These are phyloP conservation scores for Fusarium nelsonii DNA, from an alignment of 2,329 filamentous ascomycete species.

Conservation along the genomic window DNA sequence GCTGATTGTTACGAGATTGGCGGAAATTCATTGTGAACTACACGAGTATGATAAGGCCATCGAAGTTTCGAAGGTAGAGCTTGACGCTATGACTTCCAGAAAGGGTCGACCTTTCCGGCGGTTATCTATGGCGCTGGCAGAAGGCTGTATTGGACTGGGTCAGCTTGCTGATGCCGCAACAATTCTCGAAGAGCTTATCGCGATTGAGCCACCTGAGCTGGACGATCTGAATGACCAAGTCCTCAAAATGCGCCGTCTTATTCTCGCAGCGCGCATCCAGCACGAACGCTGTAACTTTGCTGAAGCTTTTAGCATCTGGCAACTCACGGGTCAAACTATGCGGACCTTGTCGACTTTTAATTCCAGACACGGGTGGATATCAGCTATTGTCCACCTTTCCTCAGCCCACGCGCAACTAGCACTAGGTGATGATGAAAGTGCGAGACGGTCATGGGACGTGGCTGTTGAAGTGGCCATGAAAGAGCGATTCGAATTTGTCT, in stretches of 20 bases:
- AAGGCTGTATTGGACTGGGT: conserved; percentile 44
- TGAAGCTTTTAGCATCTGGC: conserved; percentile 44
- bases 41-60: conserved; percentile 42
- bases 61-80: conserved; percentile 41
- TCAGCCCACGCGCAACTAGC: conserved; percentile 48
- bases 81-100: conserved; percentile 31
- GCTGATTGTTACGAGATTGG: conserved; percentile 47
- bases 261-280: conserved; percentile 44
- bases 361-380: conserved; percentile 41
- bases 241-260: conserved; percentile 48
- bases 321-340: conserved; percentile 33
- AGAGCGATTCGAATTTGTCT: conserved; percentile 50
- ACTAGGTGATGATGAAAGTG: conserved; percentile 30
- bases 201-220: conserved; percentile 40
- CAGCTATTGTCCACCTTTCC: conserved; percentile 48
- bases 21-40: conserved; percentile 50
- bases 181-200: conserved; percentile 28
- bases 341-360: conserved; percentile 42
- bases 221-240: conserved; percentile 52
- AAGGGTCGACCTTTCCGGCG: conserved; percentile 44
- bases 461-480: conserved; percentile 42
- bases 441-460: conserved; percentile 42
- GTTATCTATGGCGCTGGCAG: conserved; percentile 44
- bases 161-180: conserved; percentile 25
- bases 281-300: conserved; percentile 34